phyloP scores from a whole-genome alignment of 176 grass and related monocot genomes.

The Urochloa ruziziensis region DNA sequence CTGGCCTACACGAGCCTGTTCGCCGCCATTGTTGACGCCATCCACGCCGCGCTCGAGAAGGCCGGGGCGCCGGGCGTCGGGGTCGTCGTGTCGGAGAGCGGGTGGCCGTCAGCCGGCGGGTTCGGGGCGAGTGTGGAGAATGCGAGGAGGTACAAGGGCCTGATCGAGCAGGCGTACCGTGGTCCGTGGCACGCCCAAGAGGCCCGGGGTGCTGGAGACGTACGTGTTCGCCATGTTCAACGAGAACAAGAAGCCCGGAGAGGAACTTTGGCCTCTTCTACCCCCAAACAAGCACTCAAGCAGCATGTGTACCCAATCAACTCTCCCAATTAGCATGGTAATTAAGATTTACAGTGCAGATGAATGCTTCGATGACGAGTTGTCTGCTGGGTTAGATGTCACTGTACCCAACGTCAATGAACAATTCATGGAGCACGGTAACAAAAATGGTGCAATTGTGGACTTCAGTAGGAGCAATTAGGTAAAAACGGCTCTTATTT shows the following conservation, averaged over 20 bases:
- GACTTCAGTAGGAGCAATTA: too few relatives aligned
- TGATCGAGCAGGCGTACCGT: neutral
- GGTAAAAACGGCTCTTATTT: neutral
- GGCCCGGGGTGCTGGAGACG: neutral
- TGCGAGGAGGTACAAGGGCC: neutral
- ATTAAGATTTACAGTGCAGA: neutral
- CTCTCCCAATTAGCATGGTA: neutral
- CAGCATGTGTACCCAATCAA: neutral
- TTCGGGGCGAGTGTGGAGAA: neutral
- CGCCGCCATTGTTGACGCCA: neutral
- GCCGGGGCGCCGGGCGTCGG: neutral
- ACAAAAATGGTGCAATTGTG: neutral
- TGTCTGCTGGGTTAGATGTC: too few relatives aligned
- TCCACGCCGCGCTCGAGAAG: neutral
- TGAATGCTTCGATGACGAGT: neutral
- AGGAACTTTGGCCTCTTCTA: slow-evolving; percentile 1
- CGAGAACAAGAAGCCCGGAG: neutral
- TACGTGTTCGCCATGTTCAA: neutral
- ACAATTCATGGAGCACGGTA: too few relatives aligned
- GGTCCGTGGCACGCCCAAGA: neutral
- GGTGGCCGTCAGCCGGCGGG: neutral
- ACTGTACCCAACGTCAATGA: too few relatives aligned
- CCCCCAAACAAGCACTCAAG: neutral
- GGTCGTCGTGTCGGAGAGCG: neutral
- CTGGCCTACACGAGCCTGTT: neutral